Evolutionary conservation across 768 basidiomycete genomes (phyloP).

Genomic region (Termitomyces sp.): DNA sequence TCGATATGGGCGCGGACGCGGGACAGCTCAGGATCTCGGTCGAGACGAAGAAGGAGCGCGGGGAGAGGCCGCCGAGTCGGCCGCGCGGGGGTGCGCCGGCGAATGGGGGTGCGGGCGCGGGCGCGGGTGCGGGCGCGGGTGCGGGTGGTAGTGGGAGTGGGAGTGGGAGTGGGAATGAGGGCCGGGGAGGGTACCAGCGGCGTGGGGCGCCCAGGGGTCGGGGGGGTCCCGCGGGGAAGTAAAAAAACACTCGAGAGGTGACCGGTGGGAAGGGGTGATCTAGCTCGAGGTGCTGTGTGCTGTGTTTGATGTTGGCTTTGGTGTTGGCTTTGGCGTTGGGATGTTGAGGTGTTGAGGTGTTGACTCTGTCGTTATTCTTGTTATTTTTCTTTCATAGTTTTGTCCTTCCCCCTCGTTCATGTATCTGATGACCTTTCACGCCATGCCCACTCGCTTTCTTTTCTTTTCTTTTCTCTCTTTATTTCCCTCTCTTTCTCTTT

Average conservation of each 20-base stretch:
- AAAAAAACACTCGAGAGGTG: no score
- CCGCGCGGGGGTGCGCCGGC: conserved; percentile 63
- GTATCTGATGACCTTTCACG: conserved; percentile 3
- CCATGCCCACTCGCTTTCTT: not conserved
- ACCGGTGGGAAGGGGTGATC: no score
- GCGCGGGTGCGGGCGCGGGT: conserved; percentile 31
- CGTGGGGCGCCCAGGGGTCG: conserved; percentile 33
- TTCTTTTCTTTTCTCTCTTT: not conserved
- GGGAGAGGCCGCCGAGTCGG: conserved; percentile 68
- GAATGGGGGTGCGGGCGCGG: conserved; percentile 38
- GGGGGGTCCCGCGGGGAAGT: no score
- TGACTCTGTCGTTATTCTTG: not conserved
- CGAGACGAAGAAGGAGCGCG: conserved; percentile 90
- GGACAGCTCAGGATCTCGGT: conserved; percentile 62
- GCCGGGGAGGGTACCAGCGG: conserved; percentile 14
- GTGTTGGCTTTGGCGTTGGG: no score
- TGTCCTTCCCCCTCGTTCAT: not conserved
- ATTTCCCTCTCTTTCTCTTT: not conserved
- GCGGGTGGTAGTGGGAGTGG: conserved; percentile 25
- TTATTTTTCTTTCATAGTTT: not conserved
- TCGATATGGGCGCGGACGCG: conserved; percentile 62
- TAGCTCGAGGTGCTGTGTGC: no score
- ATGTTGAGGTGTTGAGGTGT: no score
- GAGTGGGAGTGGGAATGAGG: conserved; percentile 26
- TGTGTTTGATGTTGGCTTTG: no score